Conservation (phyloP, 2,329 filamentous ascomycete species). For the Dothistroma septosporum region DNA sequence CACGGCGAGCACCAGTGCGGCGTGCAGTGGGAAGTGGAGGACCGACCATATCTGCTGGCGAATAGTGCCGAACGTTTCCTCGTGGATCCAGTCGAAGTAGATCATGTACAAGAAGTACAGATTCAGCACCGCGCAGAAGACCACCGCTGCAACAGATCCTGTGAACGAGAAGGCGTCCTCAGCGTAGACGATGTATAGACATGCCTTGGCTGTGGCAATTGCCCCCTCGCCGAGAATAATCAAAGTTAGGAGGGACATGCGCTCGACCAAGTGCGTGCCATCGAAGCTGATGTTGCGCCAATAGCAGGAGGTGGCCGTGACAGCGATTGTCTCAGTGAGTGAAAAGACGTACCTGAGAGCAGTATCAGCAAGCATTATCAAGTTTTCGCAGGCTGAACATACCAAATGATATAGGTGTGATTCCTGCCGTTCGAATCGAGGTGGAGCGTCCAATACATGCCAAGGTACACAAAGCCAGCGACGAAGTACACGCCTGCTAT, state of each 20-base stretch:
- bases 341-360: slow-evolving; percentile 41
- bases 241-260: slow-evolving; percentile 38
- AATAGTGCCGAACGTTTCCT: slow-evolving; percentile 25
- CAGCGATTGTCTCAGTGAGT: slow-evolving; percentile 31
- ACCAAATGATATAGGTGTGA: slow-evolving; percentile 50
- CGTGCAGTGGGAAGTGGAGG: slow-evolving; percentile 27
- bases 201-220: slow-evolving; percentile 35
- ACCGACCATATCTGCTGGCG: slow-evolving; percentile 26
- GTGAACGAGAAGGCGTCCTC: slow-evolving; percentile 16
- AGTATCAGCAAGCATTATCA: not conserved
- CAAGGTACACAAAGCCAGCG: slow-evolving; percentile 36
- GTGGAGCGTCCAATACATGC: slow-evolving; percentile 29
- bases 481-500: slow-evolving; percentile 34
- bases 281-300: slow-evolving; percentile 38
- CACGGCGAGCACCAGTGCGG: slow-evolving; percentile 18
- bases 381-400: not conserved
- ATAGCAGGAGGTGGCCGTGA: slow-evolving; percentile 31
- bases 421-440: slow-evolving; percentile 17
- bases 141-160: slow-evolving; percentile 31
- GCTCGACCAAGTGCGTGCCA: slow-evolving; percentile 38
- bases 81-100: slow-evolving; percentile 25
- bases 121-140: slow-evolving; percentile 33
- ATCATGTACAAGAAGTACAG: slow-evolving; percentile 31
- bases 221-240: slow-evolving; percentile 41
- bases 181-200: slow-evolving; percentile 34